phyloP scores from a whole-genome alignment of 2,329 filamentous ascomycete species.

The Trichoderma asperellum region DNA sequence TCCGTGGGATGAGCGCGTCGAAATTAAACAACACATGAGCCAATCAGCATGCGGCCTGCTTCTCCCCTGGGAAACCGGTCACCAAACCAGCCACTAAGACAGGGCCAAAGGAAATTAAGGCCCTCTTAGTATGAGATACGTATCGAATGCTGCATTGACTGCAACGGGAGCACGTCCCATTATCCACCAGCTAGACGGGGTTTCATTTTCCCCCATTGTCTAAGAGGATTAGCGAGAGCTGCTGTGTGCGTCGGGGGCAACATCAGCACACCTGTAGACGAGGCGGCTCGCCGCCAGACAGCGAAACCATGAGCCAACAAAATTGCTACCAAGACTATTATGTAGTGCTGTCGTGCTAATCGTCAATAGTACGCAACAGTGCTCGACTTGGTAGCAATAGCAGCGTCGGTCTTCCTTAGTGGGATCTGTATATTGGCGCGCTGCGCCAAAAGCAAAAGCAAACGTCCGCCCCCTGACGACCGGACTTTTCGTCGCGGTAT shows the following conservation, averaged over 20 bases:
- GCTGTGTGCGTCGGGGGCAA: slow-evolving; percentile 2
- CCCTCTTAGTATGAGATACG: slow-evolving; percentile 20
- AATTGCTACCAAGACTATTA: neutral
- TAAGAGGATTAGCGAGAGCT: neutral
- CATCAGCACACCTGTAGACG: slow-evolving; percentile 1
- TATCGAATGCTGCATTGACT: slow-evolving; percentile 24
- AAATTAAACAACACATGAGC: slow-evolving; percentile 36
- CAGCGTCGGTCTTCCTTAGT: neutral
- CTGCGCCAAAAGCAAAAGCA: slow-evolving; percentile 3
- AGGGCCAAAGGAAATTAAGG: slow-evolving; percentile 29
- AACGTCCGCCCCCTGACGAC: neutral
- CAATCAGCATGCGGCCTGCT: slow-evolving; percentile 35
- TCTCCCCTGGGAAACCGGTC: slow-evolving; percentile 31
- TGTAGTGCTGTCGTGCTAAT: neutral
- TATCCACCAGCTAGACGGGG: slow-evolving; percentile 11
- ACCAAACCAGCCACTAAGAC: slow-evolving; percentile 27
- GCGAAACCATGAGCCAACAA: slow-evolving; percentile 8
- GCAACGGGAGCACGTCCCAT: slow-evolving; percentile 16
- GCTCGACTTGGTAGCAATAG: neutral
- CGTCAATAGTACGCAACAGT: slow-evolving; percentile 2
- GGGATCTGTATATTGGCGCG: slow-evolving; percentile 1
- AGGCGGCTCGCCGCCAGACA: slow-evolving; percentile 1
- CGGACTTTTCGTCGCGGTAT: neutral
- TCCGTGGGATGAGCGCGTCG: slow-evolving; percentile 28
- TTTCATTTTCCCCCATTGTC: neutral